These are phyloP conservation scores for Colletotrichum sp. DNA, from an alignment of 2,329 filamentous ascomycete genomes.

Conservation along the genomic window DNA sequence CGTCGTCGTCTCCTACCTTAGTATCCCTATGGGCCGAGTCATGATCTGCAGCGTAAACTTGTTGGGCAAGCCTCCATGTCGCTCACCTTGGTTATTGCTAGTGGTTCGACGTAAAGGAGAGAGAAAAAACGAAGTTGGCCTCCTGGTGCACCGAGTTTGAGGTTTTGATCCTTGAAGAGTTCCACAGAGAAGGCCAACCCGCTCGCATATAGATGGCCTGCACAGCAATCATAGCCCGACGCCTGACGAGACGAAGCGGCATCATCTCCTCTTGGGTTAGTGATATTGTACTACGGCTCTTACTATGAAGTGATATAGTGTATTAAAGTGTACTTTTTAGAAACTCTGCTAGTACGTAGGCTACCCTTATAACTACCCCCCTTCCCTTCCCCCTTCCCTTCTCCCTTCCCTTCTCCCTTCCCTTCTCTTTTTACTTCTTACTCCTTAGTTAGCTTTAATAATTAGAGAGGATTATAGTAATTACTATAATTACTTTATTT, in stretches of 20 bases:
- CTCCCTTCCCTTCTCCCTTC: no score
- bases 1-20: not conserved
- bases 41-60: constrained; percentile 9
- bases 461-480: no score
- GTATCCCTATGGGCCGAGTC: constrained; percentile 3
- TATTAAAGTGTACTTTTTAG: no score
- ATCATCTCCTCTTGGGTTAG: not conserved
- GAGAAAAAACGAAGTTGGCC: not conserved
- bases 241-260: not conserved
- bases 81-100: not conserved
- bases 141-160: not conserved
- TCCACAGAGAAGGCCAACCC: not conserved
- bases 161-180: not conserved
- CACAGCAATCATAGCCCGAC: not conserved
- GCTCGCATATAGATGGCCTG: not conserved
- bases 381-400: no score
- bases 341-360: no score
- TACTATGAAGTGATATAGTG: no score
- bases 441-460: no score
- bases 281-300: no score
- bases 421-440: no score
- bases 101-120: not conserved
- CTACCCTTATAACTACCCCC: no score
- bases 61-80: not conserved
- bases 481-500: no score